Base-by-base conservation (phyloP, 1,284 basidiomycete genomes). In the Boletus semigastroideus region DNA sequence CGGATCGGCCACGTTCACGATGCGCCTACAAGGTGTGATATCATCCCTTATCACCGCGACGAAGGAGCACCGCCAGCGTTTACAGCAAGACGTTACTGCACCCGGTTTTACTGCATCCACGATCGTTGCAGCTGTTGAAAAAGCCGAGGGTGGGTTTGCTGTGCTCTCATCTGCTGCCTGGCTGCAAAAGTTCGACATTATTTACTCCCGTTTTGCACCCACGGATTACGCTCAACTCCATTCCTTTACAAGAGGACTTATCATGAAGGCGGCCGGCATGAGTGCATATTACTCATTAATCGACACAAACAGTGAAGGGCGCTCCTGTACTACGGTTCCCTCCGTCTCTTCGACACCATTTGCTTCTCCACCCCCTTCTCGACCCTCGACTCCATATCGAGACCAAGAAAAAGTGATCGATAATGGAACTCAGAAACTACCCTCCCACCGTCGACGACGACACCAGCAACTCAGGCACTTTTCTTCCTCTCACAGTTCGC, bases 231-330 rank as follows among this genome's bases (percentile, higher is more conserved):
- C 65, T 2, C 66, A 68, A 0, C 73, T 92, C 25, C 84, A 88
- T 49, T 64, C 70, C 30, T 63, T 78, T 12, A 70, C 73, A 8
- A 73, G 82, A 40, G 71, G 78, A 9, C 72, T 89, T 59, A 74
- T 78, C 8, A 78, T 80, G 13, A 74, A 85, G 8, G 79, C 80
- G 7, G 77, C 86, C 56, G 90, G 88, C 9, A 77, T 90, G 77
- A 72, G 71, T 7, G 71, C 80, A 46, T 91, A 87, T 64, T 88
- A 84, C 57, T 67, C 69, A 1, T 62, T 88, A 22, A 78, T 87
- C 19, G 83, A 87, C 53, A 79, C 83, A 0, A 78, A 74, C 17
- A 69, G 80, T 36, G 81, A 84, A 58, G 74, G 66, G 49, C 86
- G 86, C 56, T 80, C 79, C 1, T 59, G 77, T 1, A 83, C 82